These are phyloP conservation scores for Pezicula radicicola DNA, from an alignment of 2,329 filamentous ascomycete species.

Conservation along the genomic window DNA sequence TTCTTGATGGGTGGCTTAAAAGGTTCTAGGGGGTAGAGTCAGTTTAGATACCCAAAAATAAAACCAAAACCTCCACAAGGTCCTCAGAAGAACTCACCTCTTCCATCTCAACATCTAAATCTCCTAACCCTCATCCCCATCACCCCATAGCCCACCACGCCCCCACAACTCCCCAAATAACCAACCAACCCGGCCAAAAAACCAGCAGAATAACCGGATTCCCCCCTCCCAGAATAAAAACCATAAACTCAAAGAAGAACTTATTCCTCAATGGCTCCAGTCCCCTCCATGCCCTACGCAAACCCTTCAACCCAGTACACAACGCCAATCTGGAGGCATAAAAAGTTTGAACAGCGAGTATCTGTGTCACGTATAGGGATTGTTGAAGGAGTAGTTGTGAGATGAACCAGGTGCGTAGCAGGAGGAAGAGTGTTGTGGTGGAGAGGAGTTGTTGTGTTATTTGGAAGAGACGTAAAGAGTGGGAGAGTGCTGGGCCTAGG, in stretches of 20 bases:
- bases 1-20: no score
- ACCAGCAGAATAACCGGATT: slow-evolving; percentile 22
- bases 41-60: background rate
- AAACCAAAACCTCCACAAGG: background rate
- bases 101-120: background rate
- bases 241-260: slow-evolving; percentile 23
- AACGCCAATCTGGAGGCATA: slow-evolving; percentile 2
- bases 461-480: slow-evolving; percentile 12
- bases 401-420: slow-evolving; percentile 13
- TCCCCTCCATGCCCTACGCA: slow-evolving; percentile 12
- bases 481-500: slow-evolving; percentile 11
- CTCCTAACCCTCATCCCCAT: background rate
- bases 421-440: slow-evolving; percentile 18
- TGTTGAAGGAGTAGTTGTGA: slow-evolving; percentile 16
- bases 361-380: slow-evolving; percentile 10
- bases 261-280: slow-evolving; percentile 19
- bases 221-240: slow-evolving; percentile 25
- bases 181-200: slow-evolving; percentile 29
- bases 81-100: background rate
- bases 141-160: slow-evolving; percentile 13
- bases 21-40: no score
- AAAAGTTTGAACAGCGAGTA: slow-evolving; percentile 9
- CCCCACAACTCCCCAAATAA: slow-evolving; percentile 16
- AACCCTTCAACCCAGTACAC: background rate
- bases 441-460: slow-evolving; percentile 8